phyloP scores from a whole-genome alignment of 176 grass and related monocot species.

The Pontederia crassipes region DNA sequence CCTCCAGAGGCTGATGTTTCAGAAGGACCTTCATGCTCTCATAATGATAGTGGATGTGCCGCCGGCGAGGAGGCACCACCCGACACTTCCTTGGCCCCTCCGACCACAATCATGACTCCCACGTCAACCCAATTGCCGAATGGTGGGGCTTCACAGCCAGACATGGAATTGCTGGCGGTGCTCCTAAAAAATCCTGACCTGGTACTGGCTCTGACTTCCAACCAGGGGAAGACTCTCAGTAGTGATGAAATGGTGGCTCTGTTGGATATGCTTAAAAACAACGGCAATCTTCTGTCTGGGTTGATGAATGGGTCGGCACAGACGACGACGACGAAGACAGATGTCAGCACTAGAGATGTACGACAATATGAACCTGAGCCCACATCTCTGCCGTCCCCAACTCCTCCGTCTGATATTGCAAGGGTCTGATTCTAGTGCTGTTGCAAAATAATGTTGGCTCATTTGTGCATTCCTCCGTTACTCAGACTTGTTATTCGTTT shows the following conservation, averaged over 20 bases:
- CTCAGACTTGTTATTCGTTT: slow-evolving; percentile 11
- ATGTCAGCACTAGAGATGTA: slow-evolving; percentile 13
- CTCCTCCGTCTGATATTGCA: slow-evolving; percentile 48
- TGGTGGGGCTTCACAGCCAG: slow-evolving; percentile 28
- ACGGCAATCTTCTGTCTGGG: slow-evolving; percentile 51
- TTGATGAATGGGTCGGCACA: slow-evolving; percentile 31
- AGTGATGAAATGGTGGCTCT: slow-evolving; percentile 62
- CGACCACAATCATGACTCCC: background rate
- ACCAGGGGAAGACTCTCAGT: slow-evolving; percentile 28
- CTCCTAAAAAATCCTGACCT: slow-evolving; percentile 88
- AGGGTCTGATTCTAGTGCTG: slow-evolving; percentile 33
- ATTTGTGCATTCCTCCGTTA: slow-evolving; percentile 1
- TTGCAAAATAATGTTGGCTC: slow-evolving; percentile 16
- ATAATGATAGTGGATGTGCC: slow-evolving; percentile 6
- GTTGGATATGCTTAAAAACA: slow-evolving; percentile 79
- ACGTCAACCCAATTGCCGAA: slow-evolving; percentile 24
- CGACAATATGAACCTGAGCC: slow-evolving; percentile 24
- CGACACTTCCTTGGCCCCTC: slow-evolving; percentile 9
- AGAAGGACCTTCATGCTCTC: slow-evolving; percentile 2
- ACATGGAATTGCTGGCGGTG: slow-evolving; percentile 83
- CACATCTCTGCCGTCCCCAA: slow-evolving; percentile 79
- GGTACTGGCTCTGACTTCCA: slow-evolving; percentile 83
- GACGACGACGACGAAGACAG: background rate
- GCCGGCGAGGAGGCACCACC: slow-evolving; percentile 18
- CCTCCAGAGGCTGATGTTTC: slow-evolving; percentile 37